A percentile compares a stretch with the other conserved stretches of the same genome.
These are phyloP conservation scores for Paraleonurus japonicus DNA, from an alignment of 257 asterid genomes.

Conservation along the genomic window DNA sequence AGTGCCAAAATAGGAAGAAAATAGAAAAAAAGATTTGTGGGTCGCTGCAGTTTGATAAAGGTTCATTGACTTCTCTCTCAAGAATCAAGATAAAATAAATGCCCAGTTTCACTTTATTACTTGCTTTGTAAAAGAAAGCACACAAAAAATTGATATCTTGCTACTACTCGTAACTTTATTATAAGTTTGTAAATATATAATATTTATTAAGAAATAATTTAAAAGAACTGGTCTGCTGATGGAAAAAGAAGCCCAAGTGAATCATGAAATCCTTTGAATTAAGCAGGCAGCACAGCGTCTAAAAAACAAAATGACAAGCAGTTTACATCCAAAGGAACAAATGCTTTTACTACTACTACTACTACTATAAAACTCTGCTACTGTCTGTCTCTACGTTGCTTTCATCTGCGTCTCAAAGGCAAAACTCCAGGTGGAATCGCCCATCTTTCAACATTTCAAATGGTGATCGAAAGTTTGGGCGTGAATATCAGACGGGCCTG, in stretches of 20 bases:
- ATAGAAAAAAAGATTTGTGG: background rate
- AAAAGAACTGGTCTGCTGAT: no score
- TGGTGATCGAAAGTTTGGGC: constrained; percentile 80
- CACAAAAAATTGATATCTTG: no score
- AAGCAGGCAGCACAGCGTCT: background rate
- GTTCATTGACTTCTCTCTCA: background rate
- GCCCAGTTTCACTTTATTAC: no score
- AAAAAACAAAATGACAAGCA: background rate
- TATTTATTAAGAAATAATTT: no score
- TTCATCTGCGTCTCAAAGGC: background rate
- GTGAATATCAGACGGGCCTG: constrained; percentile 81
- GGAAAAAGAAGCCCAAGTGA: no score
- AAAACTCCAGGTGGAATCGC: background rate
- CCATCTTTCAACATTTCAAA: constrained; percentile 43
- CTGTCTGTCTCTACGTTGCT: background rate
- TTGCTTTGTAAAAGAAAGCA: no score
- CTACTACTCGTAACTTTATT: no score
- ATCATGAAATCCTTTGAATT: constrained; percentile 10
- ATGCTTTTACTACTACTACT: no score
- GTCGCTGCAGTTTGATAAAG: background rate
- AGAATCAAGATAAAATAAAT: no score
- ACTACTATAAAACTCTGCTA: background rate
- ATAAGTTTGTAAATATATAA: no score
- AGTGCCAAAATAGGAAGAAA: background rate
- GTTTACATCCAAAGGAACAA: constrained; percentile 2